phyloP scores from a whole-genome alignment of 257 asterid species.

The Pogostemon cablin region DNA sequence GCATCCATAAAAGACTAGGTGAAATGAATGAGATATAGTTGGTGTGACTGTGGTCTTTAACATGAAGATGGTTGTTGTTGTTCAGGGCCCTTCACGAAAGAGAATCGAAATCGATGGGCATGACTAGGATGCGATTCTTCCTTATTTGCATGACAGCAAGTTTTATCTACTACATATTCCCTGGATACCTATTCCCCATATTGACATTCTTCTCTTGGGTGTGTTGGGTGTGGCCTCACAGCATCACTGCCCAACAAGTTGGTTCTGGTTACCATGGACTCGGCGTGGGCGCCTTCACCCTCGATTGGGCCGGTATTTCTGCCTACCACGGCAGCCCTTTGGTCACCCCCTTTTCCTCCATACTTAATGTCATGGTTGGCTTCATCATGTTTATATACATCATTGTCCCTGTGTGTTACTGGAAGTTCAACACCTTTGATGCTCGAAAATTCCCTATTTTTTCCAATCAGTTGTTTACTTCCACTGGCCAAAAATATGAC shows the following conservation, averaged over 20 bases:
- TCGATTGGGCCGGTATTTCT: slow-evolving; percentile 98
- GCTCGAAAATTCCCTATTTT: slow-evolving; percentile 93
- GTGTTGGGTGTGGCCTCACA: slow-evolving; percentile 92
- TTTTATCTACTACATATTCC: slow-evolving; percentile 77
- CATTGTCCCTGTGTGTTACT: slow-evolving; percentile 86
- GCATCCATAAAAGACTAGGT: neutral
- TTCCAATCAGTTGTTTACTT: slow-evolving; percentile 77
- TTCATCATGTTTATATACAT: slow-evolving; percentile 90
- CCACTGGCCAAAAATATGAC: slow-evolving; percentile 70
- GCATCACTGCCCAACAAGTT: slow-evolving; percentile 94
- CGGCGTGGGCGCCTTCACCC: slow-evolving; percentile 97
- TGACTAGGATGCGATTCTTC: slow-evolving; percentile 88
- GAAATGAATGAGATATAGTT: neutral
- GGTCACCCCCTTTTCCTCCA: slow-evolving; percentile 83
- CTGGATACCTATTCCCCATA: slow-evolving; percentile 87
- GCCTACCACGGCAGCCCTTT: slow-evolving; percentile 99
- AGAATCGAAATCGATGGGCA: slow-evolving; percentile 65
- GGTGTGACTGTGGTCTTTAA: neutral
- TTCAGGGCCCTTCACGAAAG: slow-evolving; percentile 97
- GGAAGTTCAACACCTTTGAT: slow-evolving; percentile 91
- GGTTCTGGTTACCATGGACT: slow-evolving; percentile 97
- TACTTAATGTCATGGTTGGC: slow-evolving; percentile 79
- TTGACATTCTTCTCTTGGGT: slow-evolving; percentile 98
- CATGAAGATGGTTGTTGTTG: slow-evolving; percentile 3
- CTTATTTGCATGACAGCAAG: slow-evolving; percentile 73